Evolutionary conservation across 169 alveolate genomes (phyloP), one percentile per base, ranked within the genome.

Genomic region (Cryptosporidium meleagridis): DNA sequence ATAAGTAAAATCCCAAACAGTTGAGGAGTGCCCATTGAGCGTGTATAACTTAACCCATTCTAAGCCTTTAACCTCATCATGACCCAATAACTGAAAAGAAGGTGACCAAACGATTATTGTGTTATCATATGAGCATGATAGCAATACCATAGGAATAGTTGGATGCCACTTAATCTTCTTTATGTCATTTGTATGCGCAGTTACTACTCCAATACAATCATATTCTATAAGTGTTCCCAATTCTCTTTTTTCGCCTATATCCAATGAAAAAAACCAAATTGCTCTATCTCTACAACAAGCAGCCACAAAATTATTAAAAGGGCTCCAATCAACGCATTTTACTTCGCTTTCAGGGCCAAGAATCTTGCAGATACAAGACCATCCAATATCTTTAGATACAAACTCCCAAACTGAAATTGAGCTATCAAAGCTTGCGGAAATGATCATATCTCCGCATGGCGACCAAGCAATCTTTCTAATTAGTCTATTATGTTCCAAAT

Each of bases 281-380:
- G 96, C 94, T 75, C 95, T 96, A 91, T 96, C 97, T 71, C 98
- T 91, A 8, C 96, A 87, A 84, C 97, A 96, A n/a, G 97, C 93
- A 7, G 97, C 97, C 51, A 96, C 80, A 70, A 75, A 94, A 62
- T 94, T 92, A 16, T 96, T 95, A 91, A 93, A 94, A 21, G 39
- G 68, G 45, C 94, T 93, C 96, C 96, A 96, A 86, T 95, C 91
- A 23, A 96, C 95, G 62, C 95, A 73, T 86, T 96, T 96, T 6
- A 93, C 97, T 91, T 96, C 98, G 85, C 92, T 94, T 59, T 96
- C 98, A 58, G 95, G 96, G 37, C 97, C 97, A 91, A 95, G 52
- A 7, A 80, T 59, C 37, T 23, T 97, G 69, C 95, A 91, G 33
- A 93, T 75, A 23, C 95, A 70, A 26, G 94, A 80, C 70, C 95